These are phyloP conservation scores for Acanthamoeba royreba DNA, from an alignment of 208 protist species.

Conservation along the genomic window DNA sequence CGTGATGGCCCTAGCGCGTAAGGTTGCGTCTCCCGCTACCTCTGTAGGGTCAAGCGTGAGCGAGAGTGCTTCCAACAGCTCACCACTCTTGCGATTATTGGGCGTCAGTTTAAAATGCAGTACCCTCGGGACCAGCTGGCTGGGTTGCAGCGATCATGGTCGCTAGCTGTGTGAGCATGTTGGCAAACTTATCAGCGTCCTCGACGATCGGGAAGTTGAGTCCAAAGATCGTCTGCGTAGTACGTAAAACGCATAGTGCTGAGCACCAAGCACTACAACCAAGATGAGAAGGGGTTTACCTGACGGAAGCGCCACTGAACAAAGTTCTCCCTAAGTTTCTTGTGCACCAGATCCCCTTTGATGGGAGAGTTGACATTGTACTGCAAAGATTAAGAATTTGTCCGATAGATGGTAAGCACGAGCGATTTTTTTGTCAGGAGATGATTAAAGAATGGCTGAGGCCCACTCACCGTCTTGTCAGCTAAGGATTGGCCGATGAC, in stretches of 20 bases:
- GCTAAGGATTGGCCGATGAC: neutral
- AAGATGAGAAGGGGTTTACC: neutral
- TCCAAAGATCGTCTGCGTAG: neutral
- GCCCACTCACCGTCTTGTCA: neutral
- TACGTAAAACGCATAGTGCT: neutral
- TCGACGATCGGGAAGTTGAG: neutral
- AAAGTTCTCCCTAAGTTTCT: constrained; percentile 28
- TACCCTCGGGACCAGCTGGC: neutral
- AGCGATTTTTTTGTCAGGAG: neutral
- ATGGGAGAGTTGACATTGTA: constrained; percentile 23
- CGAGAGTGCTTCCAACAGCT: neutral
- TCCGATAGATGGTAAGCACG: neutral
- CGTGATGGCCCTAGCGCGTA: neutral
- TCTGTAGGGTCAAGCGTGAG: neutral
- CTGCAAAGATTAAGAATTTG: neutral
- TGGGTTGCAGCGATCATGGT: neutral
- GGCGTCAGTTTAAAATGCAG: too few species aligned
- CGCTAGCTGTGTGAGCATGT: neutral
- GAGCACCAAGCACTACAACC: too few species aligned
- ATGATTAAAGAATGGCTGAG: neutral
- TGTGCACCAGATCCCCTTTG: neutral
- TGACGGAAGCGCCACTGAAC: constrained; percentile 19
- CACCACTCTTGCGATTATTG: neutral
- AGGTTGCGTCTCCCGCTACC: neutral
- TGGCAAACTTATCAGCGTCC: neutral